Evolutionary conservation across 257 asterid species (phyloP), one percentile per base, ranked within the genome.

Genomic region (Fraxinus americana): DNA sequence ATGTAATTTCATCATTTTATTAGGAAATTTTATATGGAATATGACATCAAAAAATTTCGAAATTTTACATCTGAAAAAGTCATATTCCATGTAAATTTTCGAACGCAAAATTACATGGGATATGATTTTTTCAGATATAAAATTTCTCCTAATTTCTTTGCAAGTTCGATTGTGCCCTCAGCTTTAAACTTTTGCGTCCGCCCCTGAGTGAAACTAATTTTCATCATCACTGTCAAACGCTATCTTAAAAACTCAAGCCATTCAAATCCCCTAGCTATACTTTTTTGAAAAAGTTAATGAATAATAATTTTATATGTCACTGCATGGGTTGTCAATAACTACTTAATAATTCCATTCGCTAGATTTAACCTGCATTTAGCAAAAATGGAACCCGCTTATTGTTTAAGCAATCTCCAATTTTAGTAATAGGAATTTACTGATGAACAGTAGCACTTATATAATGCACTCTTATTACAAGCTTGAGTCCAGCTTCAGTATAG

Each of bases 321-420:
- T 78, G 76, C 67, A 30, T 10, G 27, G 12, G 69, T 72, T 67
- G 75, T 70, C 79, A 81, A 79, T 81, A 78, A 72, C 72, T 76
- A 77, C 14, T 71, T 81, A 78, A 86, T 83, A 78, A 84, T 78
- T 82, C 77, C 50, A 75, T 71, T 76, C 88, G 83, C 84, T 83
- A 78, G 84, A 85, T 85, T 77, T 87, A 67, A 39, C 73, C 85
- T 75, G 75, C 66, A 79, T 87, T 68, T 82, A 77, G 84, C 74
- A 65, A 85, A 80, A 85, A 85, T 77, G 73, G 19, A 75, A 72
- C 79, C 77, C 84, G 71, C 85, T 89, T 77, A 69, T 68, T 82
- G 45, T 79, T 79, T 80, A 85, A 89, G 87, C 89, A 85, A 87
- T 77, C 87, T 81, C 89, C 75, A 67, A 16, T 85, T 83, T 82